These are phyloP conservation scores for Prunus campanulata DNA, from an alignment of 306 rosid genomes.

Conservation along the genomic window DNA sequence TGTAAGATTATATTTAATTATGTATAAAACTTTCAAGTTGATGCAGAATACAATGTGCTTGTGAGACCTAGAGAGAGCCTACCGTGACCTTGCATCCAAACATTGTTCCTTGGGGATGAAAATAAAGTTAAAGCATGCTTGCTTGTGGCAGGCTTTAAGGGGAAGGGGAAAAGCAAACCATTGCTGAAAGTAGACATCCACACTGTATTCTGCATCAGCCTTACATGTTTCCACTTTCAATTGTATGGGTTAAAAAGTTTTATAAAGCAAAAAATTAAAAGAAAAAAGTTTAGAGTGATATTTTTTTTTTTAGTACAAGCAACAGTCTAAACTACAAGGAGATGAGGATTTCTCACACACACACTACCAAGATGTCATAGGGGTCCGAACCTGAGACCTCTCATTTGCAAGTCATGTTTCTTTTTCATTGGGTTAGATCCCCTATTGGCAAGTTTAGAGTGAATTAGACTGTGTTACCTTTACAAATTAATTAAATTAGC, in stretches of 20 bases:
- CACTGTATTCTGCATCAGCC: background rate
- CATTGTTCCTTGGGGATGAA: background rate
- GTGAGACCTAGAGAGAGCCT: too few species aligned
- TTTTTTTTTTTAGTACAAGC: too few species aligned
- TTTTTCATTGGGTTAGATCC: too few species aligned
- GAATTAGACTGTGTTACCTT: background rate
- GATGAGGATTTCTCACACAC: fast-evolving
- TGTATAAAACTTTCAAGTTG: too few species aligned
- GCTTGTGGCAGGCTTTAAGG: slow-evolving; percentile 19
- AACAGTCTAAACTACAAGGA: too few species aligned
- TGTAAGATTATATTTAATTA: too few species aligned
- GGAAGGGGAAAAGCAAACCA: background rate
- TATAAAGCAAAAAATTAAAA: background rate
- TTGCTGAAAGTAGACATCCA: background rate
- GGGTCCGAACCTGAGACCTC: too few species aligned
- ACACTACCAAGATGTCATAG: too few species aligned
- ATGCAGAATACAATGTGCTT: too few species aligned
- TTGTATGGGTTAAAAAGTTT: background rate
- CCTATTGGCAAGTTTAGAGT: too few species aligned
- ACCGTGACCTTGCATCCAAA: too few species aligned
- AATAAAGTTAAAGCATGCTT: slow-evolving; percentile 11
- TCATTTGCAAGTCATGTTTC: too few species aligned
- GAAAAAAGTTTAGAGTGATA: background rate
- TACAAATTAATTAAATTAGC: background rate
- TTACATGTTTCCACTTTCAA: slow-evolving; percentile 18